Base-by-base conservation (phyloP, 2,329 filamentous ascomycete species). In the Botrytis fabae region DNA sequence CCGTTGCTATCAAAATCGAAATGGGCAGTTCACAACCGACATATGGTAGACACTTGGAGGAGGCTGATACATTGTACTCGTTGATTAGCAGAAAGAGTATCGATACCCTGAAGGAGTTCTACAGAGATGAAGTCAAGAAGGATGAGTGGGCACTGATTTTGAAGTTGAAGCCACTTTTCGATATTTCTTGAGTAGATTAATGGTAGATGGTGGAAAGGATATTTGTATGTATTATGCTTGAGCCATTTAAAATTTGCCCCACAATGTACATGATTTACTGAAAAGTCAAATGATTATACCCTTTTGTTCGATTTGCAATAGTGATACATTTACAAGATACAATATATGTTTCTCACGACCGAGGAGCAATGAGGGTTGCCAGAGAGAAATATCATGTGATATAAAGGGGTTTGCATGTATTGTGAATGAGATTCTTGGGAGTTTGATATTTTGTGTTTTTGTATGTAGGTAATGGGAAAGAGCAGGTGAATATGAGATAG, bases 1-100 rank as follows among this genome's bases (percentile, higher is more conserved):
- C 94, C 1, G 97, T 99, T 16, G 96, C 96, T 32, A 87, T 99
- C 85, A 99, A 99, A 87, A 97, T 99, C 79, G 97, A 99, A 85
- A 91, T 91, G 89, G 95, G 94, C 71, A 85, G 91, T 73, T 93
- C 95, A 82, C 96, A 99, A 85, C 97, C 96, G 25, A 89, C 92
- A 74, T 99, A 99, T 81, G 96, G 96, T 73, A 92, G 96, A 75
- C 96, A 99, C 76, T 89, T 99, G 69, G 96, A 99, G 83, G 95
- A 99, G 82, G 89, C 90, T 76, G 96, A 99, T 82, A 87, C 85
- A 1, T 87, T 99, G 22, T 98, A 98, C 88, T 95, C 92, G 77
- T 86, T 92, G 74, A 94, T 99, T 79, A 96, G 93, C 61, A 89
- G 96, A 78, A 87, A 90, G 78, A 96, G 92, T 80, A 99, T 99